Evolutionary conservation across 2,329 filamentous ascomycete species (phyloP), one percentile per base, ranked within the genome.

Genomic region (Epichloe gansuensis): DNA sequence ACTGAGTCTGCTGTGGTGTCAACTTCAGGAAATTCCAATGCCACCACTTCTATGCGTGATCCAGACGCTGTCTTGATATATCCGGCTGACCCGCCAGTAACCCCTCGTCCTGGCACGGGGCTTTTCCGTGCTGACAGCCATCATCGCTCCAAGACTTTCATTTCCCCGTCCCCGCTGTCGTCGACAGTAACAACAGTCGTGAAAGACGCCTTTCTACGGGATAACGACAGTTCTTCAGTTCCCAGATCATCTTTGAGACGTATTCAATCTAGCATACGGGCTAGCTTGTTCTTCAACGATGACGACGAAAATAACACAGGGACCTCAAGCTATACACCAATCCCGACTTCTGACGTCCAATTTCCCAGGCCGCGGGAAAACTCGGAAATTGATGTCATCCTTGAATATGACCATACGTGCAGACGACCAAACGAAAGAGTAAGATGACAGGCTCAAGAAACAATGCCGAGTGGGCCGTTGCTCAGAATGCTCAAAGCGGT

Each of bases 151-250:
- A 73, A 73, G 35, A 71, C 74, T 2, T 73, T 82, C 39, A 78
- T 81, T 55, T 81, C 78, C 3, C 78, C 79, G 11, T 81, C 78
- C 0, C 79, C 79, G 0, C 70, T 82, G 37, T 80, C 78, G 2
- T 80, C 78, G 0, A 81, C 79, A 1, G 75, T 82, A 39, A 78
- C 72, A 17, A 76, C 76, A 0, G 77, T 79, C 0, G 75, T 82
- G 44, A 75, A 77, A 43, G 78, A 82, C 57, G 76, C 72, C 11
- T 69, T 81, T 34, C 67, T 79, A 2, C 68, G 75, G 11, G 70
- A 72, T 35, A 67, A 73, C 15, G 70, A 73, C 28, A 65, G 63
- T 35, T 63, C 70, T 0, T 59, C 68, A 21, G 55, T 69, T 5
- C 69, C 69, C 42, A 71, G 67, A 52, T 70, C 72, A 9, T 75